Percentiles rank a stretch among this genome's conserved stretches.
Conservation (phyloP, 2,329 filamentous ascomycete species). For the Fusarium sp. region DNA sequence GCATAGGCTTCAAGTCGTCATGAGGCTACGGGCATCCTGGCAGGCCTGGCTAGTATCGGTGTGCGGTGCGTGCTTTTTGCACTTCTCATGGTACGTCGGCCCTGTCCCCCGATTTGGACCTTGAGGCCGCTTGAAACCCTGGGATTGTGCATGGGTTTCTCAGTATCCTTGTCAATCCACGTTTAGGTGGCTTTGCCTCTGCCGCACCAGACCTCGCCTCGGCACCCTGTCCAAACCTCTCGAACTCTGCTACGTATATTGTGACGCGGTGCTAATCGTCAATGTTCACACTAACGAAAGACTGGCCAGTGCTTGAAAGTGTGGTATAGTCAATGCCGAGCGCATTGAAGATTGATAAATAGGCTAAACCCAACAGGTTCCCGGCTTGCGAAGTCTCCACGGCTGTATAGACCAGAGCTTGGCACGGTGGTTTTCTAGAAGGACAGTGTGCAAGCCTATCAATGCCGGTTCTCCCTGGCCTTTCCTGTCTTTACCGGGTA, state of each 20-base stretch:
- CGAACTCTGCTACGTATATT: background rate
- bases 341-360: conserved; percentile 10
- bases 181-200: conserved; percentile 26
- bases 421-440: conserved; percentile 36
- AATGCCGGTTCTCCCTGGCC: conserved; percentile 32
- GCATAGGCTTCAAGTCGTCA: conserved; percentile 9
- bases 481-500: conserved; percentile 23
- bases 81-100: conserved; percentile 25
- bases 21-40: conserved; percentile 32
- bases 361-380: conserved; percentile 18
- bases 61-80: conserved; percentile 34
- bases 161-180: conserved; percentile 30
- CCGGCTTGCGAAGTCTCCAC: conserved; percentile 23
- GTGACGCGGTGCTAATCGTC: conserved; percentile 25
- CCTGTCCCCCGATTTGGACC: conserved; percentile 36
- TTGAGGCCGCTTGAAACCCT: conserved; percentile 29
- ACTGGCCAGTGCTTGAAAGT: conserved; percentile 15
- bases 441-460: conserved; percentile 28
- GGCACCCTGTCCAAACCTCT: conserved; percentile 21
- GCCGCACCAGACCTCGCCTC: conserved; percentile 33
- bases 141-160: conserved; percentile 25
- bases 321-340: conserved; percentile 15
- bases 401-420: conserved; percentile 11
- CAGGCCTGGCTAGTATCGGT: conserved; percentile 26
- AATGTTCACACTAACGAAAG: conserved; percentile 28